Evolutionary conservation across 768 basidiomycete species (phyloP).

Genomic region (Boletus vinaceobasis): DNA sequence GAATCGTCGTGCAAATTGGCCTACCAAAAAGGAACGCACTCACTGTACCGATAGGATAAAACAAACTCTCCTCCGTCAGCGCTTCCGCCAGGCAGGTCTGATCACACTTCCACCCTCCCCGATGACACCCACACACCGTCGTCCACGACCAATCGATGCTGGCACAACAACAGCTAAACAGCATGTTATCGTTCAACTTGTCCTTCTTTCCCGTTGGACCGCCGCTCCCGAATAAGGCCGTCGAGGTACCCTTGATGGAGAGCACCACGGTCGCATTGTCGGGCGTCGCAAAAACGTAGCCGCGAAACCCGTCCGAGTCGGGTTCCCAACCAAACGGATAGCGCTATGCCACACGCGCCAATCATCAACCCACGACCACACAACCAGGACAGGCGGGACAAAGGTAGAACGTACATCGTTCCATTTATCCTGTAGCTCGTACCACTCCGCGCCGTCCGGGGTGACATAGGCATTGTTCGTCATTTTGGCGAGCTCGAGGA

Average conservation of each 20-base stretch:
- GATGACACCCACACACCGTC: constrained; percentile 87
- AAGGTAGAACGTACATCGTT: constrained; percentile 39
- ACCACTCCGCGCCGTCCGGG: constrained; percentile 69
- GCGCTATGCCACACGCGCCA: background rate
- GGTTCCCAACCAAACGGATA: constrained; percentile 93
- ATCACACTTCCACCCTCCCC: constrained; percentile 77
- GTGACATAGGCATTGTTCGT: constrained; percentile 84
- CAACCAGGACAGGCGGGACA: too few species aligned
- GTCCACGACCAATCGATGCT: constrained; percentile 91
- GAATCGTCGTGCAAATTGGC: background rate
- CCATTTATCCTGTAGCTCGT: constrained; percentile 66
- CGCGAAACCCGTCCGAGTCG: constrained; percentile 82
- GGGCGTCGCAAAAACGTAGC: constrained; percentile 82
- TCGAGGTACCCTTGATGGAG: constrained; percentile 93
- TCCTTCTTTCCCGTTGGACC: constrained; percentile 90
- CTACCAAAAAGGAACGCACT: constrained; percentile 28
- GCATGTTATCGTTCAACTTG: constrained; percentile 87
- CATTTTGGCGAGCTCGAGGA: constrained; percentile 90
- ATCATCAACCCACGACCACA: background rate
- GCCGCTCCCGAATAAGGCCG: constrained; percentile 64
- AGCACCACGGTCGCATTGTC: constrained; percentile 85
- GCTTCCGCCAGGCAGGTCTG: constrained; percentile 73
- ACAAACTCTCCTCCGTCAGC: constrained; percentile 74
- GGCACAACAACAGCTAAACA: constrained; percentile 96
- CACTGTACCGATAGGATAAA: constrained; percentile 88